These are phyloP conservation scores for Lenwebbia sp. DNA, from an alignment of 345 rosid genomes.

Conservation along the genomic window DNA sequence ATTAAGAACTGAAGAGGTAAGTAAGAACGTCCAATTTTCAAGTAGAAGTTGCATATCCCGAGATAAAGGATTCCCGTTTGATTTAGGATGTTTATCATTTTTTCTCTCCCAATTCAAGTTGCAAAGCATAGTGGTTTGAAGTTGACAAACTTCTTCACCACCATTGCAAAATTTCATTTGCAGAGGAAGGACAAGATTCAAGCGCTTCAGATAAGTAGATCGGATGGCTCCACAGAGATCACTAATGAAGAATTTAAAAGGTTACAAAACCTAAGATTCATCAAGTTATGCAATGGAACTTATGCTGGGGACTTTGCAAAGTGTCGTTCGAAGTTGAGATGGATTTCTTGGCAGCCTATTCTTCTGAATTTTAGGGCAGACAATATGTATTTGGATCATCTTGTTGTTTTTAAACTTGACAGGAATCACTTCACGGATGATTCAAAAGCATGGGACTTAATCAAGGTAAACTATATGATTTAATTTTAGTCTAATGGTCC, in stretches of 20 bases:
- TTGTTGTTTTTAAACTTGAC: not conserved
- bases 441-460: not conserved
- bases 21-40: not conserved
- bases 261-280: not conserved
- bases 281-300: fast-evolving
- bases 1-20: not conserved
- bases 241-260: no score
- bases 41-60: fast-evolving
- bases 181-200: no score
- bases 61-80: fast-evolving
- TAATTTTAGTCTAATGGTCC: not conserved
- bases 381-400: fast-evolving
- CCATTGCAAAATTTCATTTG: no score
- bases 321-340: no score
- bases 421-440: fast-evolving
- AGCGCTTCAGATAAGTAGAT: no score
- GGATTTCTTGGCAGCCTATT: no score
- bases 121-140: not conserved
- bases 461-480: not conserved
- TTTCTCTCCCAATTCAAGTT: not conserved
- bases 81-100: not conserved
- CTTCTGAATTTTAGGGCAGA: no score
- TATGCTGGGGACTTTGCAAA: no score
- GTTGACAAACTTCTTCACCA: no score
- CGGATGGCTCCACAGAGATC: no score